These are phyloP conservation scores for Fusarium chlamydosporum DNA, from an alignment of 2,329 filamentous ascomycete species.

Conservation along the genomic window DNA sequence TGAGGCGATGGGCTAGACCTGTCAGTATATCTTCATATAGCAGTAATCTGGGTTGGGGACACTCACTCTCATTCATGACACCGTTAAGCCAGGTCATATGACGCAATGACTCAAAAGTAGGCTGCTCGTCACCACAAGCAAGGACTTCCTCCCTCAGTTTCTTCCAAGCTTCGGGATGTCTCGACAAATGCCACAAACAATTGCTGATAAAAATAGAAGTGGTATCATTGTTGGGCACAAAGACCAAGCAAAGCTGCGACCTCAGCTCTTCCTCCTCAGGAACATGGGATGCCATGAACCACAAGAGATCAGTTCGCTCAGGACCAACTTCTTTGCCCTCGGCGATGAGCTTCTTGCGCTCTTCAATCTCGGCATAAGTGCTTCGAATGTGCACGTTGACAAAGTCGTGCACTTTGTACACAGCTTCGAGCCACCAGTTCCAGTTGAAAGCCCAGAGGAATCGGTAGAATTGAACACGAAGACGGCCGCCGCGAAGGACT, in stretches of 20 bases:
- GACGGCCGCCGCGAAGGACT: slow-evolving; percentile 6
- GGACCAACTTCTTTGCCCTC: slow-evolving; percentile 15
- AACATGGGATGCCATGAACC: slow-evolving; percentile 15
- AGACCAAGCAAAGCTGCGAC: slow-evolving; percentile 18
- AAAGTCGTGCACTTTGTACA: slow-evolving; percentile 13
- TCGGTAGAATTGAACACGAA: slow-evolving; percentile 4
- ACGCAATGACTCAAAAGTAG: slow-evolving; percentile 1
- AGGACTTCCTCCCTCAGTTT: slow-evolving; percentile 1
- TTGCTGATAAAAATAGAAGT: slow-evolving; percentile 9
- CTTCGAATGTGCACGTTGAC: slow-evolving; percentile 19
- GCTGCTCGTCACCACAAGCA: neutral
- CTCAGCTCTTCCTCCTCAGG: slow-evolving; percentile 14
- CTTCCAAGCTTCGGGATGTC: slow-evolving; percentile 18
- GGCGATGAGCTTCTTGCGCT: slow-evolving; percentile 8
- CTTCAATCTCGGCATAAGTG: slow-evolving; percentile 18
- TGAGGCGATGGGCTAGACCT: slow-evolving; percentile 4
- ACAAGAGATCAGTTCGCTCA: slow-evolving; percentile 13
- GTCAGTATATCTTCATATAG: neutral
- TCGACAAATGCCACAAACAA: slow-evolving; percentile 2
- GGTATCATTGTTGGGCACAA: slow-evolving; percentile 13
- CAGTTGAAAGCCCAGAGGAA: slow-evolving; percentile 19
- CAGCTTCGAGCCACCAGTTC: slow-evolving; percentile 19
- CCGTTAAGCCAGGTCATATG: neutral
- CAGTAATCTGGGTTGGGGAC: neutral
- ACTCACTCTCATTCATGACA: slow-evolving; percentile 4